Percentiles rank a stretch among this genome's conserved stretches.
These are phyloP conservation scores for Tulasnella sp. DNA, from an alignment of 768 basidiomycete genomes.

Conservation along the genomic window DNA sequence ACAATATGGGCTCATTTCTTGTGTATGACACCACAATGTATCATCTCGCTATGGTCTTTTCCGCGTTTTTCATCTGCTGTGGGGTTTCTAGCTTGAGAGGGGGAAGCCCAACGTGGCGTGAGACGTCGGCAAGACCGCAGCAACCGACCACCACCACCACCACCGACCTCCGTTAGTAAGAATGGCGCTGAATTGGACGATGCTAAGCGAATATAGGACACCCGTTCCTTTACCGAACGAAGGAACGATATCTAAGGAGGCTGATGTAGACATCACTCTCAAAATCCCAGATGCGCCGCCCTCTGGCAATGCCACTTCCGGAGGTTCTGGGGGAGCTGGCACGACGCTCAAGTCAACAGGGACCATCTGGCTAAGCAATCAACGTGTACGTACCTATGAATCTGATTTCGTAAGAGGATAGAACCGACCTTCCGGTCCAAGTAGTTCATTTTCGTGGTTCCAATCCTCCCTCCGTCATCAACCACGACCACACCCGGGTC, in stretches of 20 bases:
- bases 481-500: not conserved
- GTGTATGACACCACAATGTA: slow-evolving; percentile 5
- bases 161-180: not conserved
- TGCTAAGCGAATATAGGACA: not conserved
- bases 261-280: slow-evolving; percentile 9
- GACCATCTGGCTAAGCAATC: slow-evolving; percentile 17
- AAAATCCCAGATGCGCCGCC: slow-evolving; percentile 17
- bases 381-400: not conserved
- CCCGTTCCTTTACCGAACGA: slow-evolving; percentile 21
- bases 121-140: not conserved
- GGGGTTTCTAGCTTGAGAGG: not conserved
- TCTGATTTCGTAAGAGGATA: not conserved
- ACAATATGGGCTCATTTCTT: not conserved
- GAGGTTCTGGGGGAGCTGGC: slow-evolving; percentile 14
- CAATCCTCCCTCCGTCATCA: not conserved
- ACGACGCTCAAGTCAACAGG: not conserved
- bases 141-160: not conserved
- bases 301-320: not conserved
- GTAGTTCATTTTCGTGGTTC: slow-evolving; percentile 18
- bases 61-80: not conserved
- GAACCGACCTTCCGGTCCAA: not conserved
- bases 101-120: not conserved
- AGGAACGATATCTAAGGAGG: not conserved
- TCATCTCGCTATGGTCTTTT: not conserved
- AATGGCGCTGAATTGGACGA: slow-evolving; percentile 23